Base-by-base conservation (phyloP, 306 rosid genomes). In the Casuarina equisetifolia region DNA sequence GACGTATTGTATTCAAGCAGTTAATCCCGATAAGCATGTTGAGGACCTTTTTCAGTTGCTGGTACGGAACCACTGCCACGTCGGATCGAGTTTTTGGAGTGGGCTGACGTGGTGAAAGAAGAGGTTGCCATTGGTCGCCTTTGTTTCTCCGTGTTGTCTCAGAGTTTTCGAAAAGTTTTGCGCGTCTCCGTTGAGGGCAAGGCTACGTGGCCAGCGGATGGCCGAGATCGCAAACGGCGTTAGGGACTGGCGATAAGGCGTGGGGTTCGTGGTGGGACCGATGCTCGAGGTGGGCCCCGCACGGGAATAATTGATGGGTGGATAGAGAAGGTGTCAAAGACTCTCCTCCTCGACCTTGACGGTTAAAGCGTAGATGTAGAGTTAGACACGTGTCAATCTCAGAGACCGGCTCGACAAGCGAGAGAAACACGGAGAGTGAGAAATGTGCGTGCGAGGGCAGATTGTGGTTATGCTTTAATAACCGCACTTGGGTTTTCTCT, bases 21-120 rank as follows among this genome's bases (percentile, higher is more conserved):
- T 76, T 78, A 25, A 76, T 81, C 81, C 73, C 77, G 69, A 81
- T 55, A 50, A 84, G 84, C 82, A 84, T 84, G 84, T 83, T 77
- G 53, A 66, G 58, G 49, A 64, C 76, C 36, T 75, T 40, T 52
- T 52, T 3, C 58, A 16, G 39, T 57, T 57, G 25, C 9, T 20
- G 5, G 63, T 48, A 48, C 3, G 51, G 49, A 76, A 77, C 77
- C 81, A 64, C 76, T 70, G 78, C 70, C 81, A 79, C 81, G 76
- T 83, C 17, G 74, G 80, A 74, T 6, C 25, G 51, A 62, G n/a
- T 1, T 53, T 69, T 19, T 8, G 11, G 40, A 74, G 3, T 19
- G 48, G 46, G 57, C 83, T 66, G 7, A 75, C 74, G 50, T 78
- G 88, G 73, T 11, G 35, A 79, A 85, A 61, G 68, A 4, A 13